Percentiles rank a stretch among this genome's conserved stretches.
phyloP scores from a whole-genome alignment of 2,329 filamentous ascomycete genomes.

The Cladophialophora bantiana region DNA sequence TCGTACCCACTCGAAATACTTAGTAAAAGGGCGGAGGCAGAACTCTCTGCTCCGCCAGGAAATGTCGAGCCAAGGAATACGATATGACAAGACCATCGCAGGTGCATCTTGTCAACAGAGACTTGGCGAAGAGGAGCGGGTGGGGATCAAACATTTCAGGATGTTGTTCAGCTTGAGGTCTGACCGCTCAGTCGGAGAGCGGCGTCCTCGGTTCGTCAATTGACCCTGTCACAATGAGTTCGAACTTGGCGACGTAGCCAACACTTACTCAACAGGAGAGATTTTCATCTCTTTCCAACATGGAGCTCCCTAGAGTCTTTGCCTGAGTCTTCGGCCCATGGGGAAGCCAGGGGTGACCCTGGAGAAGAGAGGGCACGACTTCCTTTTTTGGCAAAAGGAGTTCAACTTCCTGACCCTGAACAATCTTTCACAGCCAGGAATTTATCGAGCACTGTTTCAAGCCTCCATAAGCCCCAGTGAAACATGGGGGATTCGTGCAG shows the following conservation, averaged over 20 bases:
- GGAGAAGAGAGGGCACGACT: neutral
- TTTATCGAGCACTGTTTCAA: neutral
- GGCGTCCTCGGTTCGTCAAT: neutral
- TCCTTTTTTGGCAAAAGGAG: neutral
- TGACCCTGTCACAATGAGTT: neutral
- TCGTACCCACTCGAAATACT: neutral
- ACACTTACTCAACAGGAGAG: neutral
- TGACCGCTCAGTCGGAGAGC: neutral
- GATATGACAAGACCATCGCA: neutral
- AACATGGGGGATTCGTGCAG: neutral
- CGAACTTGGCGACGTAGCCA: neutral
- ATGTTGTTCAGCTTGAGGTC: neutral
- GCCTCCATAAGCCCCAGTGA: slow-evolving; percentile 1
- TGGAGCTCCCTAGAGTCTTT: neutral
- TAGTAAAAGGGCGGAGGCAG: neutral
- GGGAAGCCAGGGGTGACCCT: neutral
- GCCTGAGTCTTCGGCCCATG: neutral
- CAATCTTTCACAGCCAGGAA: neutral
- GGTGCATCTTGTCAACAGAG: too few species aligned
- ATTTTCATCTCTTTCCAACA: neutral
- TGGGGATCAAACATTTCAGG: too few species aligned
- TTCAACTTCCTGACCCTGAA: neutral
- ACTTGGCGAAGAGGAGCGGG: too few species aligned
- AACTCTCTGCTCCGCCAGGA: neutral
- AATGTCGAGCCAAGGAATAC: neutral